A percentile compares a stretch with the other conserved stretches of the same genome.
phyloP scores from a whole-genome alignment of 2,329 filamentous ascomycete genomes.

The Xenosphaeropsis pyriputrescens region DNA sequence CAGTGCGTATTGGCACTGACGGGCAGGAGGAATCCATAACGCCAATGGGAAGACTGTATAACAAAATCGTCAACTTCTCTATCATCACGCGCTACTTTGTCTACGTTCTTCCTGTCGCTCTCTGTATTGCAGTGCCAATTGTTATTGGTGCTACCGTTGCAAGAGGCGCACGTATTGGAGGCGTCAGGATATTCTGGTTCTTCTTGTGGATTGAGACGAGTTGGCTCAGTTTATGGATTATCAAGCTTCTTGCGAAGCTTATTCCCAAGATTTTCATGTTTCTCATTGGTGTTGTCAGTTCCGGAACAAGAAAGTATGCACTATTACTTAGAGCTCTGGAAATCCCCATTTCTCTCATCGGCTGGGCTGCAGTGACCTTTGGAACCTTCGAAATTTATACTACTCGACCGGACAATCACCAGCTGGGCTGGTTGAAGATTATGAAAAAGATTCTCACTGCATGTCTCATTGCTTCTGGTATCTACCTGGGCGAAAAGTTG shows the following conservation, averaged over 20 bases:
- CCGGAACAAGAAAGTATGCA: conserved; percentile 57
- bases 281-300: conserved; percentile 53
- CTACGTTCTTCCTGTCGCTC: conserved; percentile 49
- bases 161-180: conserved; percentile 24
- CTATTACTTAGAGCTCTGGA: conserved; percentile 48
- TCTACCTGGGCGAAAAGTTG: conserved; percentile 64
- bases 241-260: conserved; percentile 47
- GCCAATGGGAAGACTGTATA: conserved; percentile 50
- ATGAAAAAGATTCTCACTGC: conserved; percentile 53
- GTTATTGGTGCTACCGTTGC: conserved; percentile 33
- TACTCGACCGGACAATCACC: conserved; percentile 6
- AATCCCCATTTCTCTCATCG: conserved; percentile 52
- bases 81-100: conserved; percentile 51
- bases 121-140: conserved; percentile 46
- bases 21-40: conserved; percentile 42
- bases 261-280: conserved; percentile 52
- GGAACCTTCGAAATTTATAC: conserved; percentile 46
- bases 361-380: conserved; percentile 50
- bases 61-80: conserved; percentile 47
- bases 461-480: conserved; percentile 49
- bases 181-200: conserved; percentile 40
- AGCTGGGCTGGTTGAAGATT: conserved; percentile 33
- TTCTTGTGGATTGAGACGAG: conserved; percentile 57
- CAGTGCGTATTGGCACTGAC: conserved; percentile 27
- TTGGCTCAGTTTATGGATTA: conserved; percentile 53